Percentiles rank a stretch among this genome's conserved stretches.
These are phyloP conservation scores for Tulasnella sp. DNA, from an alignment of 768 basidiomycete species.

Conservation along the genomic window DNA sequence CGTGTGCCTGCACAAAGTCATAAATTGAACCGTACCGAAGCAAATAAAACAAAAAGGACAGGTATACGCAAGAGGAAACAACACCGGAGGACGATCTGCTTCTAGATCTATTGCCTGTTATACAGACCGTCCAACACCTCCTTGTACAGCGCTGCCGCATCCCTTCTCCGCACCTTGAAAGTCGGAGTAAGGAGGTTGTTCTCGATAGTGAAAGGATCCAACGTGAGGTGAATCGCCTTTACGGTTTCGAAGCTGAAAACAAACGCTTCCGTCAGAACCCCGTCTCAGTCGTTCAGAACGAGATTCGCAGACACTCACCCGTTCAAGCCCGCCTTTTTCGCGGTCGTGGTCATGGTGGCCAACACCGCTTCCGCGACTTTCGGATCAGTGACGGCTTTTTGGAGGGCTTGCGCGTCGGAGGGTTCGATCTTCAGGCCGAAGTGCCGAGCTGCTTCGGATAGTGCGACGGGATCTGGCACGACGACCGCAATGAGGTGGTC, in stretches of 20 bases:
- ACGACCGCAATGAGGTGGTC: slow-evolving; percentile 79
- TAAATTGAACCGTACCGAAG: too few relatives aligned
- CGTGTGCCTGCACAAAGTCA: too few relatives aligned
- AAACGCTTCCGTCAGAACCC: too few relatives aligned
- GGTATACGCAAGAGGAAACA: too few relatives aligned
- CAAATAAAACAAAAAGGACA: too few relatives aligned
- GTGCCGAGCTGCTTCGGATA: slow-evolving; percentile 46
- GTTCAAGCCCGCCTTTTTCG: slow-evolving; percentile 53
- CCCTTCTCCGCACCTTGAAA: slow-evolving; percentile 47
- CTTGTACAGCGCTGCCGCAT: slow-evolving; percentile 14
- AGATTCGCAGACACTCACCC: slow-evolving; percentile 41
- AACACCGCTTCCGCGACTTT: slow-evolving; percentile 48
- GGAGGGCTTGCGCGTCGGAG: slow-evolving; percentile 40
- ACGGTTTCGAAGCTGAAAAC: slow-evolving; percentile 71
- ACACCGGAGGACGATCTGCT: background rate
- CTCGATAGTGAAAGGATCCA: slow-evolving; percentile 65
- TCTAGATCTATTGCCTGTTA: background rate
- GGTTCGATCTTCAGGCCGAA: slow-evolving; percentile 40
- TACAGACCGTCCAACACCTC: slow-evolving; percentile 15
- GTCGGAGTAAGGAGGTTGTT: slow-evolving; percentile 84
- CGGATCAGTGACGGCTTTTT: slow-evolving; percentile 45
- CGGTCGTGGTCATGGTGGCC: slow-evolving; percentile 43
- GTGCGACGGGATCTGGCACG: slow-evolving; percentile 67
- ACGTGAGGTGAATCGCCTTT: slow-evolving; percentile 66
- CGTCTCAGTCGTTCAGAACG: slow-evolving; percentile 7